These are phyloP conservation scores for Penicillium soppii DNA, from an alignment of 495 filamentous ascomycete genomes.

Conservation along the genomic window DNA sequence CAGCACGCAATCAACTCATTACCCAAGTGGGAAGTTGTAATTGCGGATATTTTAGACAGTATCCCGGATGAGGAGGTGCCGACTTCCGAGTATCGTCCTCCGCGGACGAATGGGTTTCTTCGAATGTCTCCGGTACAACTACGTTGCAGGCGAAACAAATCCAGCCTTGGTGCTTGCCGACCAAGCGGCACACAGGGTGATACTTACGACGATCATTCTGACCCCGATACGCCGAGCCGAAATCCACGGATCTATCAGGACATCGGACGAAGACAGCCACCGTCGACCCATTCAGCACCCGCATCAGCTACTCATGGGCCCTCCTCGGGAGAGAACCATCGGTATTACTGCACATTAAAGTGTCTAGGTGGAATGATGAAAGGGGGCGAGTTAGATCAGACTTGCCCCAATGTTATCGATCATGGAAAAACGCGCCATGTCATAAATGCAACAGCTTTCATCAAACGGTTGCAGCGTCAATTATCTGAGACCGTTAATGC, in stretches of 20 bases:
- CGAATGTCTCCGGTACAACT: constrained; percentile 20
- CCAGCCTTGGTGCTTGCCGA: not conserved
- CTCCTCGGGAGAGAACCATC: constrained; percentile 2
- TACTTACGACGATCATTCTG: not conserved
- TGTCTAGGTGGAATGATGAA: constrained; percentile 38
- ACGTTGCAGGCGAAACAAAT: not conserved
- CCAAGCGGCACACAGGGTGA: not conserved
- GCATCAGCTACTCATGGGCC: too few relatives aligned
- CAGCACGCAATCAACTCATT: constrained; percentile 12
- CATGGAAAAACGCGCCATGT: constrained; percentile 21
- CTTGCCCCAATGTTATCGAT: constrained; percentile 36
- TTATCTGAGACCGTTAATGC: constrained; percentile 7
- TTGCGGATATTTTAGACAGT: constrained; percentile 24
- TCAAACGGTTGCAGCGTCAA: constrained; percentile 6
- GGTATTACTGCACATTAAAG: constrained; percentile 37
- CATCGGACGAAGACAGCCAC: not conserved
- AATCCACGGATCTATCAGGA: not conserved
- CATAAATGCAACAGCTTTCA: constrained; percentile 1
- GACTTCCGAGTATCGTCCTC: constrained; percentile 13
- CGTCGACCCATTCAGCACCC: too few relatives aligned
- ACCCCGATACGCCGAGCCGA: constrained; percentile 11
- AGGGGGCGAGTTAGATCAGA: constrained; percentile 31
- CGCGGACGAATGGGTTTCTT: not conserved
- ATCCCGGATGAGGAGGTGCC: constrained; percentile 26
- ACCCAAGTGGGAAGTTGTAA: constrained; percentile 33